Evolutionary conservation across 2,329 filamentous ascomycete genomes (phyloP).

Genomic region (Madurella mycetomatis): DNA sequence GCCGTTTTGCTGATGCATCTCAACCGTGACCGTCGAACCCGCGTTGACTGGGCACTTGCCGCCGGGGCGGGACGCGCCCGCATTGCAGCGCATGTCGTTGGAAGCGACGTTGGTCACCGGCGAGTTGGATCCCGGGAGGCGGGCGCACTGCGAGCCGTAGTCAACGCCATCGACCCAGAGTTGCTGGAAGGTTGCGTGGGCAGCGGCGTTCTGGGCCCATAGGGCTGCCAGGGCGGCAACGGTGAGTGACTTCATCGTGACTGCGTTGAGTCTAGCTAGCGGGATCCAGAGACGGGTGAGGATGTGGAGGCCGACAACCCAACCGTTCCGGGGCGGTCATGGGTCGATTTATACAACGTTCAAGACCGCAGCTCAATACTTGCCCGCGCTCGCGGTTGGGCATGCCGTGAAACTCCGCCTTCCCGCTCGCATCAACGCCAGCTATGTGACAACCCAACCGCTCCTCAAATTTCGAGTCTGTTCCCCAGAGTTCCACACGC

Average conservation of each 20-base stretch:
- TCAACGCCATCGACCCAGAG: conserved; percentile 45
- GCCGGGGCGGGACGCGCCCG: conserved; percentile 33
- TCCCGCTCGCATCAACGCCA: not conserved
- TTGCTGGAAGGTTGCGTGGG: conserved; percentile 50
- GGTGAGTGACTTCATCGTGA: conserved; percentile 34
- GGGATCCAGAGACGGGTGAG: not conserved
- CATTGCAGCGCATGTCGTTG: conserved; percentile 44
- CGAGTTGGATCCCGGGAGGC: conserved; percentile 46
- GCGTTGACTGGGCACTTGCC: conserved; percentile 45
- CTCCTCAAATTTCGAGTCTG: conserved; percentile 14
- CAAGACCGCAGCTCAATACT: not conserved
- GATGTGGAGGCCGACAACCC: not conserved
- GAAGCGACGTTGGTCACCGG: conserved; percentile 44
- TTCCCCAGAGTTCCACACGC: conserved; percentile 8
- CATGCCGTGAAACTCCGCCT: not conserved
- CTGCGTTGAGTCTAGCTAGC: not conserved
- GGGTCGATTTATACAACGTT: conserved; percentile 2
- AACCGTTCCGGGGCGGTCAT: not conserved
- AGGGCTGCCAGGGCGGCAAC: conserved; percentile 31
- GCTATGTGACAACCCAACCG: not conserved
- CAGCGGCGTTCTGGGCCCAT: conserved; percentile 35
- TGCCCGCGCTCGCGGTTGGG: not conserved
- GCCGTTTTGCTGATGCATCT: conserved; percentile 51
- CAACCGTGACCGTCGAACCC: conserved; percentile 48
- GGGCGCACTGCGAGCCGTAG: conserved; percentile 42